Evolutionary conservation across 2,329 filamentous ascomycete species (phyloP).

Genomic region (Xylaria polymorpha): DNA sequence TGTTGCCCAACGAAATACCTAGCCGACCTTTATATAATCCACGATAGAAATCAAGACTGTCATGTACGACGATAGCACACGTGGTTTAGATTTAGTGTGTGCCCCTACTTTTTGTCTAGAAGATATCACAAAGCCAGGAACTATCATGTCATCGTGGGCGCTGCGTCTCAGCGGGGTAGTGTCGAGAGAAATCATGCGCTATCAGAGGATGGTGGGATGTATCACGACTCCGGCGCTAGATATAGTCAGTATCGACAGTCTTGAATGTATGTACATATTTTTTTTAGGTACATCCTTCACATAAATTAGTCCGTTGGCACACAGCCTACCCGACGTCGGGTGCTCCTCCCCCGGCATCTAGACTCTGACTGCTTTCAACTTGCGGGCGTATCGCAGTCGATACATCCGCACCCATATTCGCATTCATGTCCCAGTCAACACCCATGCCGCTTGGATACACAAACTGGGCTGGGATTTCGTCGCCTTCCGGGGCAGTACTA

Average conservation of each 20-base stretch:
- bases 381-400: neutral
- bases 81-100: too few relatives aligned
- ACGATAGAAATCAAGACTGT: neutral
- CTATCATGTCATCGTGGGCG: too few relatives aligned
- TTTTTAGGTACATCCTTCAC: neutral
- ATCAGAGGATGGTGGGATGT: neutral
- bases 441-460: slow-evolving; percentile 11
- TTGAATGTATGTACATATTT: neutral
- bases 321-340: slow-evolving; percentile 11
- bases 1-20: too few relatives aligned
- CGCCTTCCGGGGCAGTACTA: neutral
- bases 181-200: neutral
- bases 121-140: too few relatives aligned
- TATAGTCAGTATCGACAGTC: neutral
- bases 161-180: too few relatives aligned
- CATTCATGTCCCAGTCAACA: slow-evolving; percentile 26
- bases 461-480: slow-evolving; percentile 14
- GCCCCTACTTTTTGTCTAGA: too few relatives aligned
- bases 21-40: neutral
- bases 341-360: neutral
- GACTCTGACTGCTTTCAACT: neutral
- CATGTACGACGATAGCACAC: neutral
- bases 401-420: neutral
- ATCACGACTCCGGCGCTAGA: neutral
- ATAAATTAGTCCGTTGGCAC: neutral